Conservation (phyloP, 1,284 basidiomycete genomes). For the Testicularia cyperi region DNA sequence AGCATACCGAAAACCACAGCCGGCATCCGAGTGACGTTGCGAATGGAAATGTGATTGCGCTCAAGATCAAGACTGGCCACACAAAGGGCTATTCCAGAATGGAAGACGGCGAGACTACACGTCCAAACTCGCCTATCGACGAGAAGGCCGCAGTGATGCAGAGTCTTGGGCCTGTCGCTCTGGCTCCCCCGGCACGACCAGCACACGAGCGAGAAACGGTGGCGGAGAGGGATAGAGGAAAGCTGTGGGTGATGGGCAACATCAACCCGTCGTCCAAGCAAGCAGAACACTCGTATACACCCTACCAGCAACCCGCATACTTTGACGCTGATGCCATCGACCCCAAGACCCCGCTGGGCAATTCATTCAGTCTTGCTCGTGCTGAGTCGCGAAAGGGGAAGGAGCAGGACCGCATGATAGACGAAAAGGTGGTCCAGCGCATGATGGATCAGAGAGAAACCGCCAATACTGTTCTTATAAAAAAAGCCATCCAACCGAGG, state of each 20-base stretch:
- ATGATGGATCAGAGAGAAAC: conserved; percentile 6
- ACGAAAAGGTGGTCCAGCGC: conserved; percentile 5
- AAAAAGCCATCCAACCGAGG: conserved; percentile 8
- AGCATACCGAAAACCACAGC: background rate
- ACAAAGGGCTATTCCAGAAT: background rate
- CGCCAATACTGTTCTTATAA: background rate
- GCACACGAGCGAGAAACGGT: conserved; percentile 18
- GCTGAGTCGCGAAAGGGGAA: background rate
- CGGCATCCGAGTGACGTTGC: background rate
- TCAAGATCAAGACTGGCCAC: background rate
- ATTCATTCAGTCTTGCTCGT: background rate
- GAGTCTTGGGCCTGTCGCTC: conserved; percentile 9
- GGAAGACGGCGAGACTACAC: background rate
- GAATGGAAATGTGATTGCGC: background rate
- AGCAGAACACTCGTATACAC: background rate
- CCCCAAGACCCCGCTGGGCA: background rate
- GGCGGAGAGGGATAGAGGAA: conserved; percentile 14
- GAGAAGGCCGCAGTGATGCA: background rate
- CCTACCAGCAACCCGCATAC: background rate
- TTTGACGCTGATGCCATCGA: background rate
- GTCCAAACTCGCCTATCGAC: conserved; percentile 1
- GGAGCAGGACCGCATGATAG: background rate
- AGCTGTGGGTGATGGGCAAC: conserved; percentile 34
- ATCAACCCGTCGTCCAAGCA: background rate
- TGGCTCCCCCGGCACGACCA: conserved; percentile 2